Evolutionary conservation across 805 yeast genomes (phyloP), one percentile per base, ranked within the genome.

Genomic region (Ogataea corticis): DNA sequence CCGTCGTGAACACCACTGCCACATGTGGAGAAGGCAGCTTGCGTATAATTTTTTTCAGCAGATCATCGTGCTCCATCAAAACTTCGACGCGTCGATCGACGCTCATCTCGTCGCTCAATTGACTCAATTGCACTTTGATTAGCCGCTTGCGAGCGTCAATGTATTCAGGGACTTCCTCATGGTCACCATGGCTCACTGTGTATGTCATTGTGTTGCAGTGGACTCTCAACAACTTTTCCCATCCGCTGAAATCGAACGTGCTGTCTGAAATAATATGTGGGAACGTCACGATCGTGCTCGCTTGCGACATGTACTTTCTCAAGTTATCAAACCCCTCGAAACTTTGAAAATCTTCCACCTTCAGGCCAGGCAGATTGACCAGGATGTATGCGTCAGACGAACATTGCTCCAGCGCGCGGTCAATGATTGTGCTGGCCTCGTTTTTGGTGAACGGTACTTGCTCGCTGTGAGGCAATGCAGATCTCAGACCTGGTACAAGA

Each of bases 1-100:
- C 54, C 10, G 83, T 71, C 0, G 90, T 79, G 46, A 81, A 69
- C 2, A 88, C 62, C 2, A 90, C 66, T 2, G 89, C 70, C 44
- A 75, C 76, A 48, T 79, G 77, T 0, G 96, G 96, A 0, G 91
- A 73, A 1, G 97, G 96, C 11, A 86, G 62, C 44, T 78, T 80
- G 30, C 86, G 75, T n/a, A 86, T 50, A 3, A 86, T 71, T 15
- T 72, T 71, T 42, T 85, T 70, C 10, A 87, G 48, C 13, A 68
- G 49, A 2, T 49, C 45, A 49, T 73, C 76, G 41, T 66, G 54
- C 31, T 54, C 44, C 25, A 15, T 25, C 7, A 65, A 37, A 5
- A 38, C 42, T 5, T 42, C 44, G 3, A 38, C 35, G 14, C 69
- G 55, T 37, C 70, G 65, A 37, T 71, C 75, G 52, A 77, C 82